Base-by-base conservation (phyloP, 176 grass and related monocot species). In the Oryza rufipogon region DNA sequence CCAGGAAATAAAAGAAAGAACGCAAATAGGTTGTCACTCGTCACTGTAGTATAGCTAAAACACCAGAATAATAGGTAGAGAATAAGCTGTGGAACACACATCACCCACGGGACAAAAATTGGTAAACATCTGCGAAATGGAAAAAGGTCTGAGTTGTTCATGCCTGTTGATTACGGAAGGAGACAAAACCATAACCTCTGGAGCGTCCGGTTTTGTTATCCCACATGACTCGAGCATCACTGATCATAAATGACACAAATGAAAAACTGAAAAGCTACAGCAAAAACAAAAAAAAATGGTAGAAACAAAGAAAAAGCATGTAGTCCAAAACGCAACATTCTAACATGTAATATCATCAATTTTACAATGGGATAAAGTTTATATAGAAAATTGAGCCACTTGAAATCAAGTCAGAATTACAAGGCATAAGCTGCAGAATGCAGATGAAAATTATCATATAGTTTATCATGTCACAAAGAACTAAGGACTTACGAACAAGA, bases 121-220 rank as follows among this genome's bases (percentile, higher is more conserved):
- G 11, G 25, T 51, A 73, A 68, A 78, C 39, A 39, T 61, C 66
- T 78, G 36, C 68, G 65, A 84, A 84, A 77, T 81, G 23, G 60
- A 84, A 82, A 72, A 66, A 46, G n/a, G 52, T 58, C 1, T 64
- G 23, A 75, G 64, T 36, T 80, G 70, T 80, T 14, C 85, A 70
- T 95, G 75, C 93, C 90, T 95, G 90, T 64, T 90, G 93, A 83
- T 86, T 88, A 73, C 93, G 90, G 80, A 95, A 95, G 76, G 93
- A 95, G 70, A 95, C 90, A 88, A 95, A 95, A 66, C 93, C 93
- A 85, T 92, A 95, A 86, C 90, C 93, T 92, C 93, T 95, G 47
- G 93, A 95, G 76, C 88, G 93, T 45, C 90, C 90, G 75, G 88
- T 95, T 95, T 95, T 92, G 68, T 95, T 95, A 79, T 95, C 93